Evolutionary conservation across 257 asterid genomes (phyloP).

Genomic region (Nemophila menziesii): DNA sequence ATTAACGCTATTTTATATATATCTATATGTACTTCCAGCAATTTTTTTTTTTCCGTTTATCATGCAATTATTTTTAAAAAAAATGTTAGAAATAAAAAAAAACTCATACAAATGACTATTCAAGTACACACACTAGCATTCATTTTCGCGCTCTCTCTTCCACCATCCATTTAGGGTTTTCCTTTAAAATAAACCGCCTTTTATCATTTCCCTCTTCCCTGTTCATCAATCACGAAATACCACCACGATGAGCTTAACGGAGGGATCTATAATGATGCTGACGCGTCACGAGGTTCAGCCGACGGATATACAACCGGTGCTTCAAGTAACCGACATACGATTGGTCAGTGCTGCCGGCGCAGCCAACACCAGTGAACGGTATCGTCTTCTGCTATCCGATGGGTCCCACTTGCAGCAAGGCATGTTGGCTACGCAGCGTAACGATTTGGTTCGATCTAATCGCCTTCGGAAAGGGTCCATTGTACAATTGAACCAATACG

Average conservation of each 20-base stretch:
- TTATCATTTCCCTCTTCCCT: neutral
- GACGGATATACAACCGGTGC: constrained; percentile 40
- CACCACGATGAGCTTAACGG: constrained; percentile 34
- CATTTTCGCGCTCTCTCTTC: too few relatives aligned
- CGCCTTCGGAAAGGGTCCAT: constrained; percentile 57
- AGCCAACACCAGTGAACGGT: constrained; percentile 28
- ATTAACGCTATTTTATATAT: neutral
- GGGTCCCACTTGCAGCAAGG: constrained; percentile 56
- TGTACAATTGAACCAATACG: constrained; percentile 50
- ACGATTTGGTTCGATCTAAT: constrained; percentile 42
- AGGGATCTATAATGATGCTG: constrained; percentile 47
- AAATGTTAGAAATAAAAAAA: too few relatives aligned
- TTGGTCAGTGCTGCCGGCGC: constrained; percentile 25
- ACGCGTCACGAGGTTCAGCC: constrained; percentile 22
- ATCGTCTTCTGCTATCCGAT: constrained; percentile 61
- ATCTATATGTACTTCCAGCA: neutral
- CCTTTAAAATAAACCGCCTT: too few relatives aligned
- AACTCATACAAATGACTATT: too few relatives aligned
- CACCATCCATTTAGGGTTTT: too few relatives aligned
- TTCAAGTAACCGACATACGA: constrained; percentile 54
- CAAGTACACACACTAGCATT: too few relatives aligned
- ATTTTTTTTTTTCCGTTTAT: too few relatives aligned
- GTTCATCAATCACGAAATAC: neutral
- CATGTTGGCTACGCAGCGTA: constrained; percentile 77
- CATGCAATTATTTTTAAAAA: too few relatives aligned